Percentiles rank a stretch among this genome's conserved stretches.
Evolutionary conservation across 1,139 yeast genomes (phyloP).

Genomic region (Protomyces inundatus): DNA sequence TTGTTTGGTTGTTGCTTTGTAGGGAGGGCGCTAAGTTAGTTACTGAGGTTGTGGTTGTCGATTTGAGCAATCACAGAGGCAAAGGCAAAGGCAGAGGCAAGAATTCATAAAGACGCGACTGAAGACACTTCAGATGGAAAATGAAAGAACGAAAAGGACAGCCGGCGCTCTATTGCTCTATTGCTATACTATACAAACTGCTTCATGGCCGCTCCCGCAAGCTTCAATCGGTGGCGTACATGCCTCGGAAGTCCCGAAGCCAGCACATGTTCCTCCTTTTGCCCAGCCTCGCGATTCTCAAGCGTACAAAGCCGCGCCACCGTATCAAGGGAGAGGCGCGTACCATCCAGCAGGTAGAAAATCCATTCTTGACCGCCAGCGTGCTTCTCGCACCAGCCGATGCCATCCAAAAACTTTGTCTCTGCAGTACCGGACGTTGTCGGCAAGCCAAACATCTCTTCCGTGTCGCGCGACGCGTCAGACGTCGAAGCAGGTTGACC

Average conservation of each 20-base stretch:
- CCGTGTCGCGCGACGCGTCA: background rate
- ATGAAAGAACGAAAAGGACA: too few species aligned
- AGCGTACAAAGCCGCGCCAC: background rate
- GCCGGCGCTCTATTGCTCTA: background rate
- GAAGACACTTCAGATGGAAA: background rate
- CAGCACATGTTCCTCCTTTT: background rate
- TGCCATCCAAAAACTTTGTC: conserved; percentile 14
- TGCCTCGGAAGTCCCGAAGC: conserved; percentile 9
- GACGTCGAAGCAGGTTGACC: background rate
- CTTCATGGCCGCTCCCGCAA: conserved; percentile 9
- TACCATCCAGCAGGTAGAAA: conserved; percentile 16
- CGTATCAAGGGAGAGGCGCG: background rate
- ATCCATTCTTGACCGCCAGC: conserved; percentile 8
- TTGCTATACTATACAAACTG: conserved; percentile 9
- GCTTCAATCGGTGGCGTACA: conserved; percentile 13
- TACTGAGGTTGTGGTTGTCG: background rate
- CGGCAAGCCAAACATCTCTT: background rate
- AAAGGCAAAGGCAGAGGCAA: too few species aligned
- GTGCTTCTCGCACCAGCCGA: conserved; percentile 22
- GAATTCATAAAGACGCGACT: too few species aligned
- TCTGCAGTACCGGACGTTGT: background rate
- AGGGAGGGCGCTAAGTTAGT: background rate
- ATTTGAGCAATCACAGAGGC: background rate
- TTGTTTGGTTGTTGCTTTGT: background rate
- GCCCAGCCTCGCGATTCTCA: background rate